These are phyloP conservation scores for Pleurotus giganteus DNA, from an alignment of 768 basidiomycete species.

Conservation along the genomic window DNA sequence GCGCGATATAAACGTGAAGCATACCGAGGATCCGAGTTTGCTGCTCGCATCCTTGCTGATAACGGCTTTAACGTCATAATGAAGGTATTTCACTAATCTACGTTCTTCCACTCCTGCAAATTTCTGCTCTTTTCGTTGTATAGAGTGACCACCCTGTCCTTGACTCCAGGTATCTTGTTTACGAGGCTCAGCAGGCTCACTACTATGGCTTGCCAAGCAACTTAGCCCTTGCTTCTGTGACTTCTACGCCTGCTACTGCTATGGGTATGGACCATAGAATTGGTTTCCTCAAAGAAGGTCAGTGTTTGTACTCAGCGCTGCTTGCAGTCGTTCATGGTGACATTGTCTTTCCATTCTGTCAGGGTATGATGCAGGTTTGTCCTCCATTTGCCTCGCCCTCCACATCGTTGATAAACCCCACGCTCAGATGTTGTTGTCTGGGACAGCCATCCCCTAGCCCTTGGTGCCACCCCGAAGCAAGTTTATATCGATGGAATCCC, in stretches of 20 bases:
- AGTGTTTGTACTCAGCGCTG: background rate
- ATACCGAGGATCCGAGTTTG: constrained; percentile 77
- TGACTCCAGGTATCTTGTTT: constrained; percentile 68
- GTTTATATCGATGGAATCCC: constrained; percentile 85
- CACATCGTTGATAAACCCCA: background rate
- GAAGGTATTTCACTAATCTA: constrained; percentile 81
- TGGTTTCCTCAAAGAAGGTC: constrained; percentile 62
- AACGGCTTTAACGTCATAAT: constrained; percentile 70
- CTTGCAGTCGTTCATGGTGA: no score
- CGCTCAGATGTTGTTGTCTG: constrained; percentile 62
- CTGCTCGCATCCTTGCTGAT: constrained; percentile 72
- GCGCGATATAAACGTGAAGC: constrained; percentile 45
- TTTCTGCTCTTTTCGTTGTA: constrained; percentile 75
- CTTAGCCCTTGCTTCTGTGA: constrained; percentile 69
- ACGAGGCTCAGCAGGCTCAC: constrained; percentile 77
- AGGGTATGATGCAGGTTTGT: constrained; percentile 75
- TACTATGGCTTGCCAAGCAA: constrained; percentile 68
- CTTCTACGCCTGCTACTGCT: constrained; percentile 65
- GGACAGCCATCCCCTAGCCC: constrained; percentile 74
- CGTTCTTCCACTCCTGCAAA: constrained; percentile 62
- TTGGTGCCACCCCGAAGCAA: constrained; percentile 79
- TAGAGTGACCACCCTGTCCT: constrained; percentile 63
- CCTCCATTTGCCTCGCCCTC: background rate
- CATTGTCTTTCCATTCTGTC: no score
- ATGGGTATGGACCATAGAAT: constrained; percentile 76